Percentiles rank a stretch among this genome's conserved stretches.
These are phyloP conservation scores for Penicillium hesseltinei DNA, from an alignment of 2,329 filamentous ascomycete species.

Conservation along the genomic window DNA sequence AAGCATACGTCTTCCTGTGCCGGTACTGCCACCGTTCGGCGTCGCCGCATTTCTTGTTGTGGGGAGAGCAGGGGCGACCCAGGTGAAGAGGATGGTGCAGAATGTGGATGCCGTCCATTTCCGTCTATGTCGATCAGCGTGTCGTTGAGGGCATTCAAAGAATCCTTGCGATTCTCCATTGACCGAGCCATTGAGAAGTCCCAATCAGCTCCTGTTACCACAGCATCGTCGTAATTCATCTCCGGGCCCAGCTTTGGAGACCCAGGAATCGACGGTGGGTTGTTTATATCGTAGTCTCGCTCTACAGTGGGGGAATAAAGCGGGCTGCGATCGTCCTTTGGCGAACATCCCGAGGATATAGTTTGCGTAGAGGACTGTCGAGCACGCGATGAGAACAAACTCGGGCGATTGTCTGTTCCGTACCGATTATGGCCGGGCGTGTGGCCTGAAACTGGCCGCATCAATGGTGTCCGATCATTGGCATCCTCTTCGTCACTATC, in stretches of 20 bases:
- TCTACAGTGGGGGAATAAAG: conserved; percentile 23
- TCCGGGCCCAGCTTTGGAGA: conserved; percentile 56
- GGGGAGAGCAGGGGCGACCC: conserved; percentile 40
- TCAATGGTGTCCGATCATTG: conserved; percentile 57
- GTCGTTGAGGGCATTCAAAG: conserved; percentile 35
- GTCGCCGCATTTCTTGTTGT: conserved; percentile 41
- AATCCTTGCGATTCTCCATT: conserved; percentile 36
- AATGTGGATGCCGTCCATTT: conserved; percentile 20
- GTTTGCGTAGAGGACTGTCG: conserved; percentile 30
- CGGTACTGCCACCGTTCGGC: conserved; percentile 60
- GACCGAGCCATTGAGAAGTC: conserved; percentile 40
- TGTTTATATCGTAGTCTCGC: conserved; percentile 61
- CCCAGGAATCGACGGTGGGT: conserved; percentile 61
- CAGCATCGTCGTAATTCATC: conserved; percentile 55
- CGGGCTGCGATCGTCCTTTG: conserved; percentile 26
- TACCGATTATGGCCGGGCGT: conserved; percentile 37
- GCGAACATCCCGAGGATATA: conserved; percentile 31
- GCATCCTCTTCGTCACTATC: conserved; percentile 37
- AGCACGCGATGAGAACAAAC: conserved; percentile 25
- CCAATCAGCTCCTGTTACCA: conserved; percentile 45
- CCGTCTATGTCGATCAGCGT: conserved; percentile 48
- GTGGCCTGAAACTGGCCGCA: conserved; percentile 37
- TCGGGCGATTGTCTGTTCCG: conserved; percentile 32
- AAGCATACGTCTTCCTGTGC: conserved; percentile 92
- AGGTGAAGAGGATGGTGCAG: conserved; percentile 37